Conservation (phyloP, 192 early-diverging fungal genomes). For the Coemansia sp. region DNA sequence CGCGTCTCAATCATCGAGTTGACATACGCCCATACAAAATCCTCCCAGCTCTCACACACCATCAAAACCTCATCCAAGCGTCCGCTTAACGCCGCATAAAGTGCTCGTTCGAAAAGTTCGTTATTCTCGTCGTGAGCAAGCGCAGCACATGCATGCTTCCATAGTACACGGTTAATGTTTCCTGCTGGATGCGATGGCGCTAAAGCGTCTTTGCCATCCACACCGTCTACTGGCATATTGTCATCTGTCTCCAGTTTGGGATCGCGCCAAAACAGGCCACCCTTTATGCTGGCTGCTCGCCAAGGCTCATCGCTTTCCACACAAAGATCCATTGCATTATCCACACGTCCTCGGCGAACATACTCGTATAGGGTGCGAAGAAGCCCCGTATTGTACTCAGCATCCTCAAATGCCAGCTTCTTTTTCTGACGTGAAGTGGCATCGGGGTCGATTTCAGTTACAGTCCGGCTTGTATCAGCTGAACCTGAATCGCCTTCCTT, state of each 20-base stretch:
- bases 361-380: conserved; percentile 71
- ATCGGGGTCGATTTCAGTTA: conserved; percentile 44
- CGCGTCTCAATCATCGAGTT: conserved; percentile 66
- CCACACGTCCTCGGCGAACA: conserved; percentile 68
- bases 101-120: conserved; percentile 72
- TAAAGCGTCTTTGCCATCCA: conserved; percentile 10
- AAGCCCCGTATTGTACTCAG: conserved; percentile 57
- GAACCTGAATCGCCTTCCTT: neutral
- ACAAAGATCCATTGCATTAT: conserved; percentile 70
- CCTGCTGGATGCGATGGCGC: conserved; percentile 35
- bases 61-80: conserved; percentile 68
- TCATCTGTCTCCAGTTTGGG: conserved; percentile 29
- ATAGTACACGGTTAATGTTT: conserved; percentile 43
- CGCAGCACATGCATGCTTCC: conserved; percentile 48
- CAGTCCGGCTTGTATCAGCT: neutral
- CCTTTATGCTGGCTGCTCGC: conserved; percentile 75
- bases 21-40: conserved; percentile 80
- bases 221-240: conserved; percentile 18
- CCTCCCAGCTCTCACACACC: conserved; percentile 84
- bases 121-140: conserved; percentile 45
- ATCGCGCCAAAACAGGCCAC: conserved; percentile 60
- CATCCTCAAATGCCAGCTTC: conserved; percentile 30
- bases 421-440: conserved; percentile 38
- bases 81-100: conserved; percentile 73
- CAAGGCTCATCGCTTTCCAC: conserved; percentile 71